Percentiles rank a stretch among this genome's conserved stretches.
Evolutionary conservation across 257 asterid species (phyloP).

Genomic region (Gynochthodes officinalis): DNA sequence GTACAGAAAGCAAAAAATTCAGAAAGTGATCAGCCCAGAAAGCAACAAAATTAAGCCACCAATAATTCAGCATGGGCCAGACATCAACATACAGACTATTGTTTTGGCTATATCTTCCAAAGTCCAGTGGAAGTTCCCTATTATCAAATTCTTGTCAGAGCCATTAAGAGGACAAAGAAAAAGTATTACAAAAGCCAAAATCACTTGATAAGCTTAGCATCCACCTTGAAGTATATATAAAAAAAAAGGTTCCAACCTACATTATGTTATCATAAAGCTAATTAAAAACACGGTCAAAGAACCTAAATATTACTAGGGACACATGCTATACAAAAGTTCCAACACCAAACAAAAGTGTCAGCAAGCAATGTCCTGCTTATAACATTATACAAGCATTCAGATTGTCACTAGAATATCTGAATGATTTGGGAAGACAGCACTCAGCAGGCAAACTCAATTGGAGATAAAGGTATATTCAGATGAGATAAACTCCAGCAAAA

Average conservation of each 20-base stretch:
- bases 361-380: constrained; percentile 4
- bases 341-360: background rate
- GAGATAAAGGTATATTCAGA: background rate
- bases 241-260: background rate
- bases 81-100: constrained; percentile 84
- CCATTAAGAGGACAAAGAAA: background rate
- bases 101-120: constrained; percentile 85
- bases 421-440: background rate
- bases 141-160: constrained; percentile 13
- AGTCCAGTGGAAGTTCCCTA: constrained; percentile 92
- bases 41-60: too few relatives aligned
- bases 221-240: too few relatives aligned
- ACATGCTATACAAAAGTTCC: background rate
- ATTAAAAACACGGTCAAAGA: background rate
- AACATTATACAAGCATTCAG: background rate
- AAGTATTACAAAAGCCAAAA: background rate
- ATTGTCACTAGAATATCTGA: too few relatives aligned
- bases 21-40: too few relatives aligned
- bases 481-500: background rate
- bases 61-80: constrained; percentile 97
- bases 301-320: background rate
- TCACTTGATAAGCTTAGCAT: background rate
- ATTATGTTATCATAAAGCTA: background rate
- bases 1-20: too few relatives aligned
- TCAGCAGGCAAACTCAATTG: background rate